These are phyloP conservation scores for Exophiala calicioides DNA, from an alignment of 2,329 filamentous ascomycete genomes.

Conservation along the genomic window DNA sequence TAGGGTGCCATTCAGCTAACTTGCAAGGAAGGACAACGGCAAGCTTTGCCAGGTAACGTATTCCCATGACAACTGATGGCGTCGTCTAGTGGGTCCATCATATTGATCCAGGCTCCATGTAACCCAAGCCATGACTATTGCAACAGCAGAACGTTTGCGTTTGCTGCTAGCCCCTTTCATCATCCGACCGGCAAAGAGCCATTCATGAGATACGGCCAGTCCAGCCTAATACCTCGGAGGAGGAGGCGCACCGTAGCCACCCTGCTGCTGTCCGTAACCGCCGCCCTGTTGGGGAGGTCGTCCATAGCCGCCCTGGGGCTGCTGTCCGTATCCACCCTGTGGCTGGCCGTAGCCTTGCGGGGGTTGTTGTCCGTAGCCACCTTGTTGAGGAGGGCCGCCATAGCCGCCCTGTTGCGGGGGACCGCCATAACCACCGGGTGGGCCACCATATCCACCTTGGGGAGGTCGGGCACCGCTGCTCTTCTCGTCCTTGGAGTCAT, in stretches of 20 bases:
- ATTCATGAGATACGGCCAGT: no score
- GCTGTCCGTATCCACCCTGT: constrained; percentile 21
- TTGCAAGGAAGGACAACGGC: no score
- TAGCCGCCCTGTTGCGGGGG: constrained; percentile 20
- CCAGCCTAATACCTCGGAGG: constrained; percentile 19
- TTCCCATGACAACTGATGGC: no score
- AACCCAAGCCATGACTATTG: no score
- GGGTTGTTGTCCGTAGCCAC: constrained; percentile 33
- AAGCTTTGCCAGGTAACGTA: no score
- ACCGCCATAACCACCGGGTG: constrained; percentile 26
- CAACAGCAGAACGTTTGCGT: no score
- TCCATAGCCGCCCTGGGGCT: constrained; percentile 31
- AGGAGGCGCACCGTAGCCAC: constrained; percentile 20
- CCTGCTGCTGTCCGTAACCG: constrained; percentile 32
- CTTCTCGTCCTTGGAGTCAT: constrained; percentile 67
- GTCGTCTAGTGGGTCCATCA: no score
- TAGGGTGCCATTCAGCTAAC: no score
- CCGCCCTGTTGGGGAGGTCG: constrained; percentile 29
- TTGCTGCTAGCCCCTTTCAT: no score
- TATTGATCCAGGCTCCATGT: no score
- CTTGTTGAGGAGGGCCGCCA: constrained; percentile 28
- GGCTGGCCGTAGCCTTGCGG: constrained; percentile 38
- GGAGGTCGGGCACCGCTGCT: constrained; percentile 38
- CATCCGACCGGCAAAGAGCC: no score
- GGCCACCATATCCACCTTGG: constrained; percentile 28